A percentile compares a stretch with the other conserved stretches of the same genome.
Evolutionary conservation across 2,329 filamentous ascomycete species (phyloP).

Genomic region (Pestalotiopsis sp.): DNA sequence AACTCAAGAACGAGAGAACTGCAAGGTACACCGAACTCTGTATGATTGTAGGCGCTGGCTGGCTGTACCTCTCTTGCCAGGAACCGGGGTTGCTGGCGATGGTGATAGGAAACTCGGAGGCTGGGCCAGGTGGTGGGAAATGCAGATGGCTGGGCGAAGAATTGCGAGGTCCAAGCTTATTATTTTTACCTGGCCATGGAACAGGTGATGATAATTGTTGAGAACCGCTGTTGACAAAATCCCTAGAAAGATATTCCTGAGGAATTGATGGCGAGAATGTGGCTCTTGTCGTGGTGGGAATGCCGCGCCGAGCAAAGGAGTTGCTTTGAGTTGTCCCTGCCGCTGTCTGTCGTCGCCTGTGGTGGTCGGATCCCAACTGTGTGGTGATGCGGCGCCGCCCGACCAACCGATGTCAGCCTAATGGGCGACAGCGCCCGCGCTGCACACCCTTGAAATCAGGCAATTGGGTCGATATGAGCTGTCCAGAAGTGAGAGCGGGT

Average conservation of each 20-base stretch:
- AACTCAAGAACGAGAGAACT: conserved; percentile 8
- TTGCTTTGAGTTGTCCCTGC: not conserved
- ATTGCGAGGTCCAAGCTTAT: not conserved
- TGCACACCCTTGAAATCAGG: conserved; percentile 9
- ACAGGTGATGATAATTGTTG: not conserved
- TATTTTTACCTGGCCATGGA: not conserved
- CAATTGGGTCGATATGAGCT: conserved; percentile 6
- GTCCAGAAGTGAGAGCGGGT: not conserved
- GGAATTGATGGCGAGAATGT: not conserved
- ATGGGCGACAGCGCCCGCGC: conserved; percentile 14
- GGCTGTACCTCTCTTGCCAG: conserved; percentile 7
- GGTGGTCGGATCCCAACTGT: conserved; percentile 1
- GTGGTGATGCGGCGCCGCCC: conserved; percentile 2
- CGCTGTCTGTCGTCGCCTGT: not conserved
- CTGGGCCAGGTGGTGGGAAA: conserved; percentile 12
- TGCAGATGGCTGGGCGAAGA: conserved; percentile 13
- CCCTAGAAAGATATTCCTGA: not conserved
- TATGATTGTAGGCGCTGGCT: not conserved
- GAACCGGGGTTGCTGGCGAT: not conserved
- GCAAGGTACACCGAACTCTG: conserved; percentile 11
- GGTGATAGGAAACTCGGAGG: conserved; percentile 12
- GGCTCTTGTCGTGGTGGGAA: not conserved
- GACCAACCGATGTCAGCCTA: conserved; percentile 5
- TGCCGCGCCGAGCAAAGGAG: not conserved
- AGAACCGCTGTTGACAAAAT: not conserved